Conservation (phyloP, 139 green algal genomes). For the Diplosphaera chodatii region DNA sequence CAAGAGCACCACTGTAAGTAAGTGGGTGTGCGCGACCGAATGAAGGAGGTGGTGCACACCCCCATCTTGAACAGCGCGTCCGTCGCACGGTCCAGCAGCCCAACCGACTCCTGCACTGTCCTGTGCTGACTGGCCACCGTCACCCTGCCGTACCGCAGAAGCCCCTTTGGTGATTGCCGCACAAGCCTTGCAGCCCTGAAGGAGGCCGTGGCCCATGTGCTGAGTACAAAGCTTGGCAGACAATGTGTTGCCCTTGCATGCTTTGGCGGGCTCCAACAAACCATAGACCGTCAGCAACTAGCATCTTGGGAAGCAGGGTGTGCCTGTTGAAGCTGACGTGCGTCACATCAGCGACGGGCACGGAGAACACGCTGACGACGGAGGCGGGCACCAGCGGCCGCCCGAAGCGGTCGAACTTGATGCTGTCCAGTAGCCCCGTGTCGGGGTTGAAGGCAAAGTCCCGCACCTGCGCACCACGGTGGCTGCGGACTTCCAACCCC, state of each 20-base stretch:
- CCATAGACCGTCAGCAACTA: too few species aligned
- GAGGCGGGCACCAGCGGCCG: conserved; percentile 50
- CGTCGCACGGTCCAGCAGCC: neutral
- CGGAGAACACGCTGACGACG: conserved; percentile 52
- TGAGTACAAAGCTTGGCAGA: too few species aligned
- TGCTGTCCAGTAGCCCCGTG: conserved; percentile 40
- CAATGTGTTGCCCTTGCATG: too few species aligned
- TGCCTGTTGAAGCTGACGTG: neutral
- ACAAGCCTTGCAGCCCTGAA: too few species aligned
- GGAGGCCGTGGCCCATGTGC: too few species aligned
- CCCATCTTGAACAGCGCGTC: neutral
- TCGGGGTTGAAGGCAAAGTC: conserved; percentile 74
- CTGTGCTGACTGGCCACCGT: neutral
- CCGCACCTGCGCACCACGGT: conserved; percentile 36
- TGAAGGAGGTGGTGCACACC: neutral
- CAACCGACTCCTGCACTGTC: neutral
- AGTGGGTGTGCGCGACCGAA: too few species aligned
- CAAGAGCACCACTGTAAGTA: too few species aligned
- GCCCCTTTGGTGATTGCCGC: too few species aligned
- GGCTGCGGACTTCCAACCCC: too few species aligned
- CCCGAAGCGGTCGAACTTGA: conserved; percentile 71
- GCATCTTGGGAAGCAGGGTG: too few species aligned
- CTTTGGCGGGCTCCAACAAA: too few species aligned
- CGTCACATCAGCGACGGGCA: conserved; percentile 28
- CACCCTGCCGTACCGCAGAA: too few species aligned